Conservation (phyloP, 805 yeast species). For the Wickerhamomyces bisporus region DNA sequence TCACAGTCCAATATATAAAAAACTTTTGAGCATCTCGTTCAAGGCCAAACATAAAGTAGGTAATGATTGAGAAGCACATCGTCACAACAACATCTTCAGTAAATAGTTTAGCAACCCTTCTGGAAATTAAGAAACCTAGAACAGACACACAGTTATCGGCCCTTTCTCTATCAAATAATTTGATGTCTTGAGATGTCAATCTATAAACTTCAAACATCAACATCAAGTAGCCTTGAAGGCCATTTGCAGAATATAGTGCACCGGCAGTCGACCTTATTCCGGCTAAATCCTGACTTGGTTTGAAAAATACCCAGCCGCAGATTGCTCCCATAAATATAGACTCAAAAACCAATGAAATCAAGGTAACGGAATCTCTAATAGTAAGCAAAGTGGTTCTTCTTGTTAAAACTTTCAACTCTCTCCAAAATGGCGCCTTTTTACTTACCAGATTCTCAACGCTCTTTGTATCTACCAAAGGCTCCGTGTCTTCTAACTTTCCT, state of each 20-base stretch:
- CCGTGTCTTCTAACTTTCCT: background rate
- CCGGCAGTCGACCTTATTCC: slow-evolving; percentile 61
- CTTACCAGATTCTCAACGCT: background rate
- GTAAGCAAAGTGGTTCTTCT: slow-evolving; percentile 37
- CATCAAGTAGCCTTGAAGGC: slow-evolving; percentile 53
- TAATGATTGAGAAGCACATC: slow-evolving; percentile 49
- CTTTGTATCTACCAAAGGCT: background rate
- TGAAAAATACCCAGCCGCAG: slow-evolving; percentile 73
- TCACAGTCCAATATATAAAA: slow-evolving; percentile 56
- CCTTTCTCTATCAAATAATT: slow-evolving; percentile 64
- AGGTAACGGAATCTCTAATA: slow-evolving; percentile 41
- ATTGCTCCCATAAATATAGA: slow-evolving; percentile 21
- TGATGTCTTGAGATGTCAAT: slow-evolving; percentile 48
- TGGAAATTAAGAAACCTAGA: slow-evolving; percentile 59
- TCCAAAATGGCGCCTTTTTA: slow-evolving; percentile 33
- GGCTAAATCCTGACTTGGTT: slow-evolving; percentile 49
- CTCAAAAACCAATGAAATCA: slow-evolving; percentile 18
- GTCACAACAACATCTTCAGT: slow-evolving; percentile 69
- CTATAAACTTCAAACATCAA: slow-evolving; percentile 56
- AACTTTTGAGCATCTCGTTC: slow-evolving; percentile 42
- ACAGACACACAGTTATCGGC: slow-evolving; percentile 64
- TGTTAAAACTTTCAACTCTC: slow-evolving; percentile 38
- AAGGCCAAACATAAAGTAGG: slow-evolving; percentile 78
- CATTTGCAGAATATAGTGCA: slow-evolving; percentile 46
- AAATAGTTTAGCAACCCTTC: slow-evolving; percentile 61